Percentiles rank a stretch among this genome's conserved stretches.
phyloP scores from a whole-genome alignment of 345 rosid species.

The Syzygium oleosum region DNA sequence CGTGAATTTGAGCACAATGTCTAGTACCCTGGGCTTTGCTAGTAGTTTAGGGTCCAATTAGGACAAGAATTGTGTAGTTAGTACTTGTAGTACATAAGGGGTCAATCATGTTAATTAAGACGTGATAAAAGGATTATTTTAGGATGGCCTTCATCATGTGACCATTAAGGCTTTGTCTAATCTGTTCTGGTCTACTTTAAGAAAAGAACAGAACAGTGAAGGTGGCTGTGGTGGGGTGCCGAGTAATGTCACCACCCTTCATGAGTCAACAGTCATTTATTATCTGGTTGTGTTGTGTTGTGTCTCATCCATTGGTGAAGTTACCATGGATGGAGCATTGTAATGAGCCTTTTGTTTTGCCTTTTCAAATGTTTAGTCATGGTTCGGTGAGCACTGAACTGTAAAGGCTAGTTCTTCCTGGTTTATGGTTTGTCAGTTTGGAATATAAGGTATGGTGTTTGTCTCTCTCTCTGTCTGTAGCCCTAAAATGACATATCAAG shows the following conservation, averaged over 20 bases:
- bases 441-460: neutral
- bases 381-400: neutral
- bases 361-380: neutral
- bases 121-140: neutral
- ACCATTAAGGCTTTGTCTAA: neutral
- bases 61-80: neutral
- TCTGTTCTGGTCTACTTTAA: neutral
- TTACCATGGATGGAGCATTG: neutral
- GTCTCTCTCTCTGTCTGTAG: neutral
- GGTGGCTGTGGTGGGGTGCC: neutral
- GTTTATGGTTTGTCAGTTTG: neutral
- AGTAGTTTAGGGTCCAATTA: neutral
- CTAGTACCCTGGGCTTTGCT: neutral
- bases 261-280: constrained; percentile 11
- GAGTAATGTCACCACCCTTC: neutral
- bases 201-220: neutral
- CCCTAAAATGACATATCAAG: neutral
- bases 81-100: neutral
- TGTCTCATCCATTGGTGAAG: neutral
- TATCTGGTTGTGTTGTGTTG: neutral
- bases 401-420: neutral
- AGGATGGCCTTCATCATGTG: neutral
- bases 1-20: constrained; percentile 8
- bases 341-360: neutral
- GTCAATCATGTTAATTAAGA: neutral